Percentiles rank a stretch among this genome's conserved stretches.
phyloP scores from a whole-genome alignment of 768 basidiomycete genomes.

The Leucocoprinus leucothites region DNA sequence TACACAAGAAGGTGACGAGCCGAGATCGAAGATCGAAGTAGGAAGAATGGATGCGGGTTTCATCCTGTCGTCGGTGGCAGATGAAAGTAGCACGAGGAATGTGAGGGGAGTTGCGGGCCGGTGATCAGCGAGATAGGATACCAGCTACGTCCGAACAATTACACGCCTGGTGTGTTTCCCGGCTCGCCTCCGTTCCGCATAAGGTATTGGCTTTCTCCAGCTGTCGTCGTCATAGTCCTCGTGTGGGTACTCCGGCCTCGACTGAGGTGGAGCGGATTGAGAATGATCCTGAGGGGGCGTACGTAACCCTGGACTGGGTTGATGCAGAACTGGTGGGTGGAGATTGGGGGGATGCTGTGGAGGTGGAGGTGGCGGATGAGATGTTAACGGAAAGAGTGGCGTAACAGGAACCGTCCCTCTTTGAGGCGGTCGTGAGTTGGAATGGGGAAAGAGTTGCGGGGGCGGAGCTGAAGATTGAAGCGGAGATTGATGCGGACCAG shows the following conservation, averaged over 20 bases:
- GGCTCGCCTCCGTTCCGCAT: constrained; percentile 70
- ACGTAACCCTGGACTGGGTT: constrained; percentile 35
- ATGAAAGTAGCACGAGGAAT: background rate
- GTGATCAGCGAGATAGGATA: background rate
- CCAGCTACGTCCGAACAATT: constrained; percentile 46
- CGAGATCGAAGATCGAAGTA: constrained; percentile 3
- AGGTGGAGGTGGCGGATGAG: constrained; percentile 23
- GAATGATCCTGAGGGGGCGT: constrained; percentile 44
- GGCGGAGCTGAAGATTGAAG: constrained; percentile 25
- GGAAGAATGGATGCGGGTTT: background rate
- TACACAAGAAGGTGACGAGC: constrained; percentile 7
- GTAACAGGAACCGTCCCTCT: constrained; percentile 30
- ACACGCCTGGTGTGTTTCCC: constrained; percentile 80
- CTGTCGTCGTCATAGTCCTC: constrained; percentile 69
- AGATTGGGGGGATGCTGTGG: constrained; percentile 29
- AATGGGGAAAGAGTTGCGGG: constrained; percentile 30
- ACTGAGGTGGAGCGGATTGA: constrained; percentile 27
- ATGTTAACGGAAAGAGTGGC: constrained; percentile 31
- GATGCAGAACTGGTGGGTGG: constrained; percentile 31
- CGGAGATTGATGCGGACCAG: constrained; percentile 25
- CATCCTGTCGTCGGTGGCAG: background rate
- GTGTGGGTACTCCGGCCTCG: constrained; percentile 34
- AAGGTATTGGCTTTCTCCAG: constrained; percentile 72
- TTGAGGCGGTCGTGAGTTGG: constrained; percentile 29
- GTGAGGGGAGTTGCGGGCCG: background rate